Conservation (phyloP, 2,329 filamentous ascomycete species). For the Ophiostoma angusticollis region DNA sequence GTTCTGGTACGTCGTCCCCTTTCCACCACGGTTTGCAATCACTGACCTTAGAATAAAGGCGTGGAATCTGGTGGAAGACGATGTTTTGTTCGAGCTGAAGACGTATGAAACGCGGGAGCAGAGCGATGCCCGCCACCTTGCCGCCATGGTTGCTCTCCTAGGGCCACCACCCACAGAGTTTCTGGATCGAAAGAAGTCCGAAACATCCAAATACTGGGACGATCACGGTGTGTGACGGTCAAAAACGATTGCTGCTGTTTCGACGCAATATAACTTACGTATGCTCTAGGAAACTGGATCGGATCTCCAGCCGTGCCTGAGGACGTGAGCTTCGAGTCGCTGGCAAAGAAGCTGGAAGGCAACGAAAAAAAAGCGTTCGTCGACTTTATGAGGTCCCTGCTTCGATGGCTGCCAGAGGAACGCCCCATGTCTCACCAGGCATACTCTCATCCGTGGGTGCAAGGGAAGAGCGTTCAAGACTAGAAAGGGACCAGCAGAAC, state of each 20-base stretch:
- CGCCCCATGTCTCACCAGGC: slow-evolving; percentile 11
- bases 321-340: slow-evolving; percentile 11
- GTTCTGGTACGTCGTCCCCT: too few relatives aligned
- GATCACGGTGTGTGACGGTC: too few relatives aligned
- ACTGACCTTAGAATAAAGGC: too few relatives aligned
- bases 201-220: slow-evolving; percentile 18
- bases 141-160: slow-evolving; percentile 18
- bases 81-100: slow-evolving; percentile 13
- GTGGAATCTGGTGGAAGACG: slow-evolving; percentile 18
- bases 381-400: slow-evolving; percentile 14
- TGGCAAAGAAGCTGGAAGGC: slow-evolving; percentile 9
- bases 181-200: slow-evolving; percentile 13
- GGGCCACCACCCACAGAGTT: slow-evolving; percentile 19
- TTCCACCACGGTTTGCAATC: too few relatives aligned
- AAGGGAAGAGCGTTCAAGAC: too few relatives aligned
- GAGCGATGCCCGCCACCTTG: slow-evolving; percentile 20
- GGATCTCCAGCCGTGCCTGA: slow-evolving; percentile 16
- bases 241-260: too few relatives aligned
- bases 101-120: slow-evolving; percentile 13
- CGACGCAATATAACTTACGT: too few relatives aligned
- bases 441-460: slow-evolving; percentile 18
- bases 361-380: slow-evolving; percentile 14
- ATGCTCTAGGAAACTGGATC: too few relatives aligned
- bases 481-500: too few relatives aligned
- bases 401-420: slow-evolving; percentile 18